A percentile compares a stretch with the other conserved stretches of the same genome.
phyloP scores from a whole-genome alignment of 257 asterid genomes.

The Schizonepeta tenuifolia region DNA sequence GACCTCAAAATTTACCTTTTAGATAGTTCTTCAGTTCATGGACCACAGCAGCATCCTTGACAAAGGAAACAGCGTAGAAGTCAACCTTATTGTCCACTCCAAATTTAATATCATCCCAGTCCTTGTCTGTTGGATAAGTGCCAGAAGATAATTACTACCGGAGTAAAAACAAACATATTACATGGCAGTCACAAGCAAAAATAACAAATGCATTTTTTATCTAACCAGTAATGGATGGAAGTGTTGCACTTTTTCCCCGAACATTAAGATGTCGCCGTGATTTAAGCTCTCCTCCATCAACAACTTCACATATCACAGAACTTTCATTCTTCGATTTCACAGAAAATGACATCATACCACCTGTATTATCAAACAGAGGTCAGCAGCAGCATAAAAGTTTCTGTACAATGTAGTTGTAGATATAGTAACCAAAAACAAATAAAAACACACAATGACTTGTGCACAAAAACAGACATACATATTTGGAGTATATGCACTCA shows the following conservation, averaged over 20 bases:
- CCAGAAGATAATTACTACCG: slow-evolving; percentile 30
- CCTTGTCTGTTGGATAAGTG: slow-evolving; percentile 71
- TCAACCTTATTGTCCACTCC: slow-evolving; percentile 95
- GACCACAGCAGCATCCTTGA: slow-evolving; percentile 97
- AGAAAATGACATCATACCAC: slow-evolving; percentile 93
- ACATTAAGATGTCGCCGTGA: slow-evolving; percentile 96
- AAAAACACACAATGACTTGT: neutral
- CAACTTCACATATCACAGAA: slow-evolving; percentile 88
- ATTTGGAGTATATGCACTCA: neutral
- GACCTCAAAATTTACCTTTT: slow-evolving; percentile 53
- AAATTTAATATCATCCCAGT: slow-evolving; percentile 97
- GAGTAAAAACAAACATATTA: slow-evolving; percentile 10
- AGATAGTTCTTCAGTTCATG: slow-evolving; percentile 92
- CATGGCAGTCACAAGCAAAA: slow-evolving; percentile 23
- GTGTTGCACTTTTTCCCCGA: slow-evolving; percentile 96
- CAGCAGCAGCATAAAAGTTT: neutral
- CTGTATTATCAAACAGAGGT: slow-evolving; percentile 47
- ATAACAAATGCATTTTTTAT: slow-evolving; percentile 17
- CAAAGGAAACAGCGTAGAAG: slow-evolving; percentile 96
- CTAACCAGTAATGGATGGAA: slow-evolving; percentile 94
- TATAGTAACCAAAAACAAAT: neutral
- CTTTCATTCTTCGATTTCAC: slow-evolving; percentile 83
- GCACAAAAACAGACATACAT: neutral
- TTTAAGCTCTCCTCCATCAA: slow-evolving; percentile 98
- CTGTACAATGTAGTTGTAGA: slow-evolving; percentile 1